These are phyloP conservation scores for Fusarium sp. DNA, from an alignment of 2,329 filamentous ascomycete species.

Conservation along the genomic window DNA sequence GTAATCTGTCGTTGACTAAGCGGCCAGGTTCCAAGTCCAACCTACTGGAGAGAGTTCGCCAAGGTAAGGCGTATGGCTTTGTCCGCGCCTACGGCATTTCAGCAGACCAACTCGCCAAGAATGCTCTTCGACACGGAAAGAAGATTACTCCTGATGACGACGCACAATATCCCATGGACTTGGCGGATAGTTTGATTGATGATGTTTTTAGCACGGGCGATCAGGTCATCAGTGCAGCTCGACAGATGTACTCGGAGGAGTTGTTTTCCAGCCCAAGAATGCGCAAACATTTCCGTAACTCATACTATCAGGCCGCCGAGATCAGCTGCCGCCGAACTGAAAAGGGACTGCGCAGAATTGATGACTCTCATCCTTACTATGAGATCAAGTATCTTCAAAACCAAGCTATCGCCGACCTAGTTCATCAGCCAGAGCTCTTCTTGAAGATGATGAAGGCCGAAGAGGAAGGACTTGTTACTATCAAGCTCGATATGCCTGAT, in stretches of 20 bases:
- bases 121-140: constrained; percentile 81
- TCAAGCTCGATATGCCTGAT: constrained; percentile 81
- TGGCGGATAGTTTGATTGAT: constrained; percentile 82
- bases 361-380: constrained; percentile 95
- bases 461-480: constrained; percentile 90
- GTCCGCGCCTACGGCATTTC: constrained; percentile 92
- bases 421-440: constrained; percentile 87
- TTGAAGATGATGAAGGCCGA: constrained; percentile 98
- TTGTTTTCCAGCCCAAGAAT: constrained; percentile 88
- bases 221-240: constrained; percentile 81
- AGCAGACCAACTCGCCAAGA: constrained; percentile 88
- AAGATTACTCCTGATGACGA: constrained; percentile 89
- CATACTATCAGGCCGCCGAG: constrained; percentile 84
- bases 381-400: constrained; percentile 97
- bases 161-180: constrained; percentile 80
- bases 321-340: constrained; percentile 92
- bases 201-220: constrained; percentile 80
- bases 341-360: constrained; percentile 92
- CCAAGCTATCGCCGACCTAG: constrained; percentile 84
- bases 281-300: constrained; percentile 84
- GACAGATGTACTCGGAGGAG: constrained; percentile 91
- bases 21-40: constrained; percentile 85
- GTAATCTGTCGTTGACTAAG: constrained; percentile 74
- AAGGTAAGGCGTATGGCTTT: constrained; percentile 81
- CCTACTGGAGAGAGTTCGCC: constrained; percentile 85